These are phyloP conservation scores for Plasmodium billcollinsi DNA, from an alignment of 169 alveolate genomes.

Conservation along the genomic window DNA sequence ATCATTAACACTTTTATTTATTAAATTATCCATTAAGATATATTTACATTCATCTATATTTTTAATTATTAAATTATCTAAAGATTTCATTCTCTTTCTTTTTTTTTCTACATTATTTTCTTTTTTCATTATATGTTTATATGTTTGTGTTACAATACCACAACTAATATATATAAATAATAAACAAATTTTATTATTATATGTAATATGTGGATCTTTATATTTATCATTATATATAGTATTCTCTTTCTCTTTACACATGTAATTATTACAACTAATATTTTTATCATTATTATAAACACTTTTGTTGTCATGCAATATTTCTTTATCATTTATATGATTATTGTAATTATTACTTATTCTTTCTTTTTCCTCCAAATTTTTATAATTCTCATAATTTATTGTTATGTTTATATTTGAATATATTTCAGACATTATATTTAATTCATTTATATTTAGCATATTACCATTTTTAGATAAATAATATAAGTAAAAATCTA, in stretches of 20 bases:
- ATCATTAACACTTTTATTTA: conserved; percentile 22
- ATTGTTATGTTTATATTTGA: conserved; percentile 56
- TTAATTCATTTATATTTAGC: conserved; percentile 36
- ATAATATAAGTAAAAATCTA: conserved; percentile 63
- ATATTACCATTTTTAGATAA: conserved; percentile 33
- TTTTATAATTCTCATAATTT: neutral
- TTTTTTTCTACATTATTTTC: conserved; percentile 1
- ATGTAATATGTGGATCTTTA: too few species aligned
- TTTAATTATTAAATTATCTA: neutral
- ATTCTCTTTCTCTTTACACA: neutral
- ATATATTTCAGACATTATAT: conserved; percentile 25
- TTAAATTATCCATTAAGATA: conserved; percentile 5
- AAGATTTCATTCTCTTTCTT: neutral
- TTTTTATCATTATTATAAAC: neutral
- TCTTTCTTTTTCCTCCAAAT: neutral
- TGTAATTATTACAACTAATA: neutral
- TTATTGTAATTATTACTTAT: neutral
- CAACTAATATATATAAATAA: conserved; percentile 41
- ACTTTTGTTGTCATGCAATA: neutral
- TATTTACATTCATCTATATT: conserved; percentile 35
- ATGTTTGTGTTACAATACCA: conserved; percentile 43
- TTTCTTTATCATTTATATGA: neutral
- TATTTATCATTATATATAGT: neutral
- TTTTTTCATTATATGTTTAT: conserved; percentile 14
- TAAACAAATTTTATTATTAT: conserved; percentile 54